Evolutionary conservation across 176 grass and related monocot genomes (phyloP), one percentile per base, ranked within the genome.

Genomic region (Luzula sylvatica): DNA sequence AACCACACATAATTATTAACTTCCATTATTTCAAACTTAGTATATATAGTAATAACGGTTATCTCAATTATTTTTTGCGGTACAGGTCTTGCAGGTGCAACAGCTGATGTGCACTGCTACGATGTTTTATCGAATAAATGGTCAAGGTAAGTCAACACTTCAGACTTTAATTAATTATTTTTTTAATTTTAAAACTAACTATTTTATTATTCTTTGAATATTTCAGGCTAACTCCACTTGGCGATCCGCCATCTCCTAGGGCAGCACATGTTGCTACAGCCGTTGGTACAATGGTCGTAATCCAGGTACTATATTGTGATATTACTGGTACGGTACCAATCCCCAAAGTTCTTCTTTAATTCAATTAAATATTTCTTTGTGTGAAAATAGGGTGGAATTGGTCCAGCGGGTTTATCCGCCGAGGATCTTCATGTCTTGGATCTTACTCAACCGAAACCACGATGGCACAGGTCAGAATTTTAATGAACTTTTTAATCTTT

Each of bases 371-470:
- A 35, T n/a, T 32, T 15, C 5, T 35, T 35, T 35, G n/a, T n/a
- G n/a, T 35, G 9, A 1, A 35, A 68, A 46, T 65, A 99, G 93
- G 86, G 93, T 87, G 93, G 93, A 66, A 99, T 99, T 72, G 93
- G 93, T 22, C 93, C 93, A 75, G 81, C 86, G 22, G 93, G 93
- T 68, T 99, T 99, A 66, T 99, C 93, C 42, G 86, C 93, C n/a
- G 93, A 99, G 75, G 93, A 99, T 50, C 93, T 99, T 72, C 86
- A 99, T 87, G 93, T 99, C 80, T 67, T 99, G 60, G 93, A 99
- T 38, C 72, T 99, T 67, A 99, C 93, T 50, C 93, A 99, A 71
- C 93, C 83, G 26, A 72, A 75, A 11, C 93, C 93, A n/a, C 82
- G 93, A 55, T 99, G 93, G 93, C 93, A 99, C 66, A 86, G 93